Percentiles rank a stretch among this genome's conserved stretches.
Evolutionary conservation across 352 stramenopile genomes (phyloP).

Genomic region (Discostella stelligera): DNA sequence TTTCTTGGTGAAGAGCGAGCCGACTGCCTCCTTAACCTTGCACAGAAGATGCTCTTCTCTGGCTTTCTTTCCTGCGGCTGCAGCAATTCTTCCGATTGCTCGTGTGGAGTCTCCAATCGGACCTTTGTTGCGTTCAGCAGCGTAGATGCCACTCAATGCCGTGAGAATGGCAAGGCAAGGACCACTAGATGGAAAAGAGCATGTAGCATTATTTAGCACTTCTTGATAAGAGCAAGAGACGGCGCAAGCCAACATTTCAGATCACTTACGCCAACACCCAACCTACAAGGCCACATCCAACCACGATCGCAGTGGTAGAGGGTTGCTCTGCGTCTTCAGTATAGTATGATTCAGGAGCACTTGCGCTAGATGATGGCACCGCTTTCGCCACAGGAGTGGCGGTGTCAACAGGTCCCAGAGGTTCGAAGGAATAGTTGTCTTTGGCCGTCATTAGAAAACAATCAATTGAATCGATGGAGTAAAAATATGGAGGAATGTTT

Average conservation of each 20-base stretch:
- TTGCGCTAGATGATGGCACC: slow-evolving; percentile 3
- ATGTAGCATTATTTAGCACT: slow-evolving; percentile 1
- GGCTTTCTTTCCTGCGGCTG: slow-evolving; percentile 38
- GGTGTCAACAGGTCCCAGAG: slow-evolving; percentile 16
- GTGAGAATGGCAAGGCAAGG: slow-evolving; percentile 41
- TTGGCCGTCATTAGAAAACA: slow-evolving; percentile 14
- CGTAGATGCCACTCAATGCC: slow-evolving; percentile 34
- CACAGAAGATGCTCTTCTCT: slow-evolving; percentile 35
- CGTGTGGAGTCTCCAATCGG: slow-evolving; percentile 39
- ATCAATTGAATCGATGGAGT: not conserved
- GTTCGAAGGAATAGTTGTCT: slow-evolving; percentile 42
- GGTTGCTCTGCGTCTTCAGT: slow-evolving; percentile 19
- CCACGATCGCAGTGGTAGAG: slow-evolving; percentile 38
- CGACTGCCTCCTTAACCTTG: slow-evolving; percentile 38
- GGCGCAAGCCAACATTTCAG: not conserved
- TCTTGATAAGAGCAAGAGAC: too few species aligned
- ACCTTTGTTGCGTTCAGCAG: slow-evolving; percentile 32
- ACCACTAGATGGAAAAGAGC: slow-evolving; percentile 13
- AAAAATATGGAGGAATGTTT: too few species aligned
- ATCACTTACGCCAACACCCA: slow-evolving; percentile 36
- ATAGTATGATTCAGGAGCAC: slow-evolving; percentile 1
- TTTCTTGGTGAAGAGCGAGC: slow-evolving; percentile 34
- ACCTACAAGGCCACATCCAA: slow-evolving; percentile 40
- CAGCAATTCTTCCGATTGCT: slow-evolving; percentile 41
- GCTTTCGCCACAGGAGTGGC: slow-evolving; percentile 25